phyloP scores from a whole-genome alignment of 1,139 yeast species.

The Protomyces macrosporus region DNA sequence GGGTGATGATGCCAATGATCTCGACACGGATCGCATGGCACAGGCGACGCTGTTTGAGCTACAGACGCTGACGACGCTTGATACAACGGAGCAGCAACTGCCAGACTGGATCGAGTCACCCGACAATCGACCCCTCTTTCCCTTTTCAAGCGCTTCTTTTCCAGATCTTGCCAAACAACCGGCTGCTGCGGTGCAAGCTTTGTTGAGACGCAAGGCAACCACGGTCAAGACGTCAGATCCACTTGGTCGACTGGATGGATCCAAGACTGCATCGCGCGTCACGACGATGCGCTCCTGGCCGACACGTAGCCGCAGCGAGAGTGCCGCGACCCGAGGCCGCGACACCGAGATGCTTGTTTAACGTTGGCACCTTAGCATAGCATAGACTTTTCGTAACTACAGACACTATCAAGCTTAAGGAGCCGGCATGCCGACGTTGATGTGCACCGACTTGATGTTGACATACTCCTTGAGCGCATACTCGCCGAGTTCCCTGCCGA shows the following conservation, averaged over 20 bases:
- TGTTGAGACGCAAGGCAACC: neutral
- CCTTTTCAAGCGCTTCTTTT: neutral
- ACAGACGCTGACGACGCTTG: neutral
- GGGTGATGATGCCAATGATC: conserved; percentile 24
- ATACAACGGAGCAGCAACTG: neutral
- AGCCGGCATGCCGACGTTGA: conserved; percentile 27
- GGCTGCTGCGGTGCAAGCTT: neutral
- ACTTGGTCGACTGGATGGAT: neutral
- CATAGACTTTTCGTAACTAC: too few species aligned
- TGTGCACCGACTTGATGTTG: conserved; percentile 64
- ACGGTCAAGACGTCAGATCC: neutral
- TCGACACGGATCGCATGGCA: neutral
- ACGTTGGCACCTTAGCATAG: too few species aligned
- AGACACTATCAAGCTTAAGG: neutral
- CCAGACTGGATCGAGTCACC: neutral
- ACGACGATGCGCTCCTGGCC: neutral
- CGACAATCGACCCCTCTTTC: neutral
- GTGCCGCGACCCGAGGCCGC: neutral
- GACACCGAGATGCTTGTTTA: too few species aligned
- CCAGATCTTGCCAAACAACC: neutral
- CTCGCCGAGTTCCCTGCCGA: conserved; percentile 87
- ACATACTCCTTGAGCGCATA: conserved; percentile 51
- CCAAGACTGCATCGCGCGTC: neutral
- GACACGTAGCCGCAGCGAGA: neutral
- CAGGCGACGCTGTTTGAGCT: neutral